These are phyloP conservation scores for Penicillium cinerascens DNA, from an alignment of 495 filamentous ascomycete genomes.

Conservation along the genomic window DNA sequence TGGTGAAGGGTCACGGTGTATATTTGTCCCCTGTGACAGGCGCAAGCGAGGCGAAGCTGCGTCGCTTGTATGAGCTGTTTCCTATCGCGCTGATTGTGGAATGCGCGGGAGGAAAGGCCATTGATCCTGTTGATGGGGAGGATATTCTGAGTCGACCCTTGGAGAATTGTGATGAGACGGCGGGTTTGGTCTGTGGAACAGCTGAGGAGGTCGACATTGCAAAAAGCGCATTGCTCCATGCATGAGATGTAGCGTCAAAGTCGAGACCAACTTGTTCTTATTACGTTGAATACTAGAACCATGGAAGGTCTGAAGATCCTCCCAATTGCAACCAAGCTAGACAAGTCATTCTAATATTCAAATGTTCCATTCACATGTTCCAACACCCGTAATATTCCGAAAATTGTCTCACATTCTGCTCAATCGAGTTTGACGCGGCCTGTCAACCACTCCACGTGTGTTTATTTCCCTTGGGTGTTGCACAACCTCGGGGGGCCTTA, in stretches of 20 bases:
- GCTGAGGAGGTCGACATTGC: constrained; percentile 40
- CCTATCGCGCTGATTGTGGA: constrained; percentile 50
- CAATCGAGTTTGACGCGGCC: not conserved
- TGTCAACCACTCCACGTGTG: not conserved
- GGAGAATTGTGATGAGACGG: constrained; percentile 40
- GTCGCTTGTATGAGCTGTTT: constrained; percentile 47
- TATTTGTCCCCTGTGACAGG: constrained; percentile 48
- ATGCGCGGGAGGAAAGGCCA: constrained; percentile 47
- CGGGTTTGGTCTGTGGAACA: constrained; percentile 47
- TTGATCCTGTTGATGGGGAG: constrained; percentile 38
- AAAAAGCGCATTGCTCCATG: constrained; percentile 13
- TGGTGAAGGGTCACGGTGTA: constrained; percentile 51
- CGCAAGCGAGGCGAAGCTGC: constrained; percentile 45
- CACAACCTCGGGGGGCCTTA: not conserved
- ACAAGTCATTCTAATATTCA: no score
- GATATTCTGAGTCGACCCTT: constrained; percentile 35
- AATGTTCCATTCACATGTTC: no score
- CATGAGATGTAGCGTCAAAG: no score
- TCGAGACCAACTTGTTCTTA: no score
- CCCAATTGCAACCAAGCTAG: no score
- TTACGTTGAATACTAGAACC: no score
- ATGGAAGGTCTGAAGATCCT: no score
- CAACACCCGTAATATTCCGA: no score
- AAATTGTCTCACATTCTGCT: not conserved
- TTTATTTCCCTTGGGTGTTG: not conserved